Evolutionary conservation across 78 protist genomes (phyloP), one percentile per base, ranked within the genome.

Genomic region (Dictyostelium capitatum): DNA sequence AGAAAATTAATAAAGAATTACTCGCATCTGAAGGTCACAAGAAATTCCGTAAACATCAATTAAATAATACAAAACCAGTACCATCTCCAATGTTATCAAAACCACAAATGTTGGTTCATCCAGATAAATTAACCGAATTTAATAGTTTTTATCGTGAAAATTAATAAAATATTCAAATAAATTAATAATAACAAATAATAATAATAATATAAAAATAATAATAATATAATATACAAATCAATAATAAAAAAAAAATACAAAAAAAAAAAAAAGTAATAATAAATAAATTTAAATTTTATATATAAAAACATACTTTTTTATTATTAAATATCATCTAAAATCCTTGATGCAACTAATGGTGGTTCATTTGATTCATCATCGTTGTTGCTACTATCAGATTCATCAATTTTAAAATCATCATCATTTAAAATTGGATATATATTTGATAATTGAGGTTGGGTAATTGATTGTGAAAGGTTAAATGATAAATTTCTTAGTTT

Each of bases 61-160:
- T 32, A 4, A 79, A 79, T 8, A 4, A 51, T 20, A 2, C 83
- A 17, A 56, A 79, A 79, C 56, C 83, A 51, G 46, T 20, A 28
- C 73, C 70, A 28, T 28, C 37, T 6, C 65, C 65, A 54, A 79
- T 25, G 14, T 62, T 79, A 14, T 51, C 83, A 28, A 51, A 56
- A 56, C 65, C 83, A 37, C 4, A 0, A n/a, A 51, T 79, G 67
- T 32, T 79, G 5, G 70, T 79, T 28, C 43, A 79, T 32, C 67
- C 83, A 17, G 70, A 54, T 32, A 30, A 79, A 79, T 47, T 67
- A 30, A 15, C 28, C 17, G 48, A 67, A 32, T 67, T 67, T 67
- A 67, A 67, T 67, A 25, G 48, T 67, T 67, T 67, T 20, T 67
- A 67, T 17, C 19, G 48, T 62, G 70, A 62, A n/a, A 62, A 62